phyloP scores from a whole-genome alignment of 2,329 filamentous ascomycete species.

The Periconia macrospinosa region DNA sequence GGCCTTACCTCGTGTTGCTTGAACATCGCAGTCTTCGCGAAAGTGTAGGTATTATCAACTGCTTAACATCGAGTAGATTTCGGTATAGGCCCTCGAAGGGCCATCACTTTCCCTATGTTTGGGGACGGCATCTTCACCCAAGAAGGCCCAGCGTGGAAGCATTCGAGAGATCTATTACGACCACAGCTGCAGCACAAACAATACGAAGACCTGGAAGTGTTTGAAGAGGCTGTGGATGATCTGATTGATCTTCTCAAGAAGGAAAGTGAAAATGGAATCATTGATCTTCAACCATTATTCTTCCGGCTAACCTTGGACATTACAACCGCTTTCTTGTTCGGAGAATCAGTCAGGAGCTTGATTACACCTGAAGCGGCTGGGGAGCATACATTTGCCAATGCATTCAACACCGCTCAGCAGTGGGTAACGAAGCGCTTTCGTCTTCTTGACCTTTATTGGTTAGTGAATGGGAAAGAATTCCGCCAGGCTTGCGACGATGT shows the following conservation, averaged over 20 bases:
- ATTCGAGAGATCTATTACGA: conserved; percentile 47
- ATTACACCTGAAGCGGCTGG: conserved; percentile 15
- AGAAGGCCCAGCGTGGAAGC: conserved; percentile 37
- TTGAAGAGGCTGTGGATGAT: conserved; percentile 58
- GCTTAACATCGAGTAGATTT: conserved; percentile 35
- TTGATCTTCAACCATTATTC: conserved; percentile 65
- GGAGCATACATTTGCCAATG: conserved; percentile 34
- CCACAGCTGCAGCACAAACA: conserved; percentile 53
- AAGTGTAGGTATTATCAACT: background rate
- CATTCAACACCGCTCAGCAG: conserved; percentile 44
- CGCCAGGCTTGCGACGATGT: conserved; percentile 17
- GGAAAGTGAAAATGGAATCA: conserved; percentile 33
- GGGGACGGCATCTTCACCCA: conserved; percentile 47
- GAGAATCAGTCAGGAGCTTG: conserved; percentile 46
- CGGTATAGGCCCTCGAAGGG: conserved; percentile 37
- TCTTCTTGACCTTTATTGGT: conserved; percentile 47
- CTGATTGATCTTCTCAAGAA: conserved; percentile 58
- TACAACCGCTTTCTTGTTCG: conserved; percentile 69
- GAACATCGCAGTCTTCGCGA: background rate
- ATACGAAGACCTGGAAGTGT: conserved; percentile 54
- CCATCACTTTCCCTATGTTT: conserved; percentile 42
- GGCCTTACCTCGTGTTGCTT: background rate
- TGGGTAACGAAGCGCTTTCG: conserved; percentile 40
- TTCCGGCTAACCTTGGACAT: conserved; percentile 69
- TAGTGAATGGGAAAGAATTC: conserved; percentile 42